Base-by-base conservation (phyloP, 768 basidiomycete genomes). In the Rubroboletus pulcherrimus region DNA sequence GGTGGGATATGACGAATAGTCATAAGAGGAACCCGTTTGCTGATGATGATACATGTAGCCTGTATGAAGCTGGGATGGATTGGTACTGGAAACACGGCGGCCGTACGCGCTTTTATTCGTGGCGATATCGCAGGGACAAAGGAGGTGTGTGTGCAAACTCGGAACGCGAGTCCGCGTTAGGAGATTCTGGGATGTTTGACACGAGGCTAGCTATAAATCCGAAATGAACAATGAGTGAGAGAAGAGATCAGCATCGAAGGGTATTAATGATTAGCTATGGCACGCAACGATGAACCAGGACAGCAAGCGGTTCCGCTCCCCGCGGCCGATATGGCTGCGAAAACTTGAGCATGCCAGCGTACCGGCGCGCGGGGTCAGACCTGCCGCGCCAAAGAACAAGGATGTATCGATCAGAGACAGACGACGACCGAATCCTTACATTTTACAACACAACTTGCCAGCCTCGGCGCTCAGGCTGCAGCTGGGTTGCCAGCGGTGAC, bases 21-120 rank as follows among this genome's bases (percentile, higher is more conserved):
- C 80, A 66, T 87, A 86, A 55, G 74, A 62, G 53, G 74, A 74
- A 37, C 72, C 66, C 34, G 74, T 74, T 19, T 74, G 77, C 50
- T 78, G 73, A 55, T 77, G 71, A 51, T 77, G 76, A 66, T 86
- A 86, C 68, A 83, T 73, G 63, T 83, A 83, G 55, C 79, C 75
- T 50, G 77, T 74, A 43, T 5, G 81, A 80, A 41, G 81, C 72
- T 37, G 81, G 75, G 80, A 79, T 80, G 60, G 56, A 42, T 47
- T 51, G 59, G 19, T 46, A 56, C 42, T 55, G 60, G 60, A 58
- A 44, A 51, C 55, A 58, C 56, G 59, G 62, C 57, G 57, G 55
- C 49, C 52, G 53, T 24, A 37, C 58, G 66, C 55, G 71, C 66
- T 66, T 68, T 69, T 69, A 71, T 68, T 57, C 45, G 62, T 51